phyloP scores from a whole-genome alignment of 139 green algal genomes.

The Tetradesmus obliquus region DNA sequence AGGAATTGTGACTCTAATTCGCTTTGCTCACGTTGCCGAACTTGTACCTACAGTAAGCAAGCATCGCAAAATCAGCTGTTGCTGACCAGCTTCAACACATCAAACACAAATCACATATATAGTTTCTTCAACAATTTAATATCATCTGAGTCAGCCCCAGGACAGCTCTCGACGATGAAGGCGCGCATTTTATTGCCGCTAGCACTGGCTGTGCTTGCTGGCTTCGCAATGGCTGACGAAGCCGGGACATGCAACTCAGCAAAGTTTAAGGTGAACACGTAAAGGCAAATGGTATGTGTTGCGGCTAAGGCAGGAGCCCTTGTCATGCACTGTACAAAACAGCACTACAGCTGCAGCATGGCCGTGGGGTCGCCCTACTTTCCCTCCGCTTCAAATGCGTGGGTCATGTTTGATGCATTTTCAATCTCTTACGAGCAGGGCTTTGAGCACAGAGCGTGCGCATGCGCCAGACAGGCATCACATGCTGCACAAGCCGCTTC shows the following conservation, averaged over 20 bases:
- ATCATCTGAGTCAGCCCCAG: not conserved
- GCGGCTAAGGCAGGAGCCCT: not conserved
- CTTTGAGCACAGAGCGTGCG: not conserved
- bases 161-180: not conserved
- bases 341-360: not conserved
- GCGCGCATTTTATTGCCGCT: not conserved
- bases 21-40: not conserved
- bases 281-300: not conserved
- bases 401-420: no score
- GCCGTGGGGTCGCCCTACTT: not conserved
- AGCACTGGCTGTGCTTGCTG: not conserved
- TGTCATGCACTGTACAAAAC: not conserved
- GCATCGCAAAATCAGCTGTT: not conserved
- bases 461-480: not conserved
- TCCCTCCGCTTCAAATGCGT: no score
- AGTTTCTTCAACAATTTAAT: not conserved
- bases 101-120: not conserved
- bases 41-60: not conserved
- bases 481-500: not conserved
- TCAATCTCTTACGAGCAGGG: no score
- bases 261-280: not conserved
- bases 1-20: no score
- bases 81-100: not conserved
- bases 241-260: not conserved
- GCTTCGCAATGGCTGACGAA: not conserved